Evolutionary conservation across 2,329 filamentous ascomycete genomes (phyloP).

Genomic region (Mollisiaceae sp.): DNA sequence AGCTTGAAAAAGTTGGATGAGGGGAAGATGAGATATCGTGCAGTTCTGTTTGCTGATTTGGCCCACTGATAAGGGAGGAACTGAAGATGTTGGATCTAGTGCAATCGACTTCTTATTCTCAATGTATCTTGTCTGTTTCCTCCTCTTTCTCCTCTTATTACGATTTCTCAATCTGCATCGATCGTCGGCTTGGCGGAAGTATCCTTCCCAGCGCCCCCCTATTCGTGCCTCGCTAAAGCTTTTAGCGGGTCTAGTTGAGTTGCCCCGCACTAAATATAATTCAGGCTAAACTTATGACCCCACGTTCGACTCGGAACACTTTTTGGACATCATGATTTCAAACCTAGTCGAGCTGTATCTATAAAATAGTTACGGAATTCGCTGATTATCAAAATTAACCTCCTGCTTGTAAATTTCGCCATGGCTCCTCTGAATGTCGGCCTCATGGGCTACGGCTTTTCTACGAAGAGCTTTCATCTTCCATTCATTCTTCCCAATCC

Average conservation of each 20-base stretch:
- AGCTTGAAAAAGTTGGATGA: slow-evolving; percentile 59
- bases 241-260: background rate
- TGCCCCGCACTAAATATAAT: slow-evolving; percentile 2
- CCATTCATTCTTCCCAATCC: slow-evolving; percentile 55
- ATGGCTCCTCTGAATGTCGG: slow-evolving; percentile 51
- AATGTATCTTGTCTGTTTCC: background rate
- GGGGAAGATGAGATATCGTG: slow-evolving; percentile 58
- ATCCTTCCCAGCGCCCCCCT: background rate
- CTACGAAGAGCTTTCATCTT: slow-evolving; percentile 54
- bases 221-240: background rate
- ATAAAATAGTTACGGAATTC: too few species aligned
- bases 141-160: background rate
- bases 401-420: background rate
- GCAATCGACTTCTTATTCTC: background rate
- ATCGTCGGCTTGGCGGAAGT: background rate
- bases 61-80: background rate
- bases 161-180: background rate
- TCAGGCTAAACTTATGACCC: background rate
- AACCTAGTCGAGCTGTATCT: too few species aligned
- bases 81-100: background rate
- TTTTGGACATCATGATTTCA: too few species aligned
- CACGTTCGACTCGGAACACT: background rate
- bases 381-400: background rate
- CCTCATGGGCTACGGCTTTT: slow-evolving; percentile 55
- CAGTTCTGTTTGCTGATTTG: slow-evolving; percentile 40